phyloP scores from a whole-genome alignment of 2,329 filamentous ascomycete species.

The Scedosporium apiospermum region DNA sequence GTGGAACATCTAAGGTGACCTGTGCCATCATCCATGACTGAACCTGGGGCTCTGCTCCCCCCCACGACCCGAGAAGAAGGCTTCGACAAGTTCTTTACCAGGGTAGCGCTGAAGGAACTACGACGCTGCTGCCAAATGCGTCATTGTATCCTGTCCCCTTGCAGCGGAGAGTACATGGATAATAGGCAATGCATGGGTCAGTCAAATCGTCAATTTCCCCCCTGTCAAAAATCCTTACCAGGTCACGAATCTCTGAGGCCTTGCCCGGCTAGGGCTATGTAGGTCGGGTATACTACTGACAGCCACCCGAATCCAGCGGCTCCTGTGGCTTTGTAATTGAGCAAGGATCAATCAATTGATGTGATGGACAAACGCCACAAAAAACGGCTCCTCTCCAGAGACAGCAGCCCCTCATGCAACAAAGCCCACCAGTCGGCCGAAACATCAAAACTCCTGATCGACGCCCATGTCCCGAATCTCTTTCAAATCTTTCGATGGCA shows the following conservation, averaged over 20 bases:
- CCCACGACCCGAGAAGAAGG: background rate
- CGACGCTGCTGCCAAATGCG: background rate
- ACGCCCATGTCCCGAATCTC: background rate
- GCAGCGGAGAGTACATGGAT: background rate
- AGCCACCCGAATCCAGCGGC: too few species aligned
- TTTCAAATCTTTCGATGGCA: background rate
- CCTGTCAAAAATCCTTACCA: background rate
- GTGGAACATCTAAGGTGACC: background rate
- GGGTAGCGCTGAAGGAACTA: background rate
- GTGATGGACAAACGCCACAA: background rate
- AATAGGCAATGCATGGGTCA: background rate
- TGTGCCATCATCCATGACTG: background rate
- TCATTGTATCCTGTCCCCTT: background rate
- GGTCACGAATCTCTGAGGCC: background rate
- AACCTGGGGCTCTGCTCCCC: background rate
- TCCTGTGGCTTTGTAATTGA: too few species aligned
- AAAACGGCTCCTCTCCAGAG: background rate
- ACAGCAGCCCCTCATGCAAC: background rate
- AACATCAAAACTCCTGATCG: conserved; percentile 4
- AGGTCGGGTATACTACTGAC: background rate
- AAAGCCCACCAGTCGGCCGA: background rate
- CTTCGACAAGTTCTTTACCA: background rate
- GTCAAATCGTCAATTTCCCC: background rate
- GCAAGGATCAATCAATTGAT: too few species aligned
- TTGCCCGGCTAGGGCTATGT: background rate